Evolutionary conservation across 2,329 filamentous ascomycete species (phyloP).

Genomic region (Fusarium sp.): DNA sequence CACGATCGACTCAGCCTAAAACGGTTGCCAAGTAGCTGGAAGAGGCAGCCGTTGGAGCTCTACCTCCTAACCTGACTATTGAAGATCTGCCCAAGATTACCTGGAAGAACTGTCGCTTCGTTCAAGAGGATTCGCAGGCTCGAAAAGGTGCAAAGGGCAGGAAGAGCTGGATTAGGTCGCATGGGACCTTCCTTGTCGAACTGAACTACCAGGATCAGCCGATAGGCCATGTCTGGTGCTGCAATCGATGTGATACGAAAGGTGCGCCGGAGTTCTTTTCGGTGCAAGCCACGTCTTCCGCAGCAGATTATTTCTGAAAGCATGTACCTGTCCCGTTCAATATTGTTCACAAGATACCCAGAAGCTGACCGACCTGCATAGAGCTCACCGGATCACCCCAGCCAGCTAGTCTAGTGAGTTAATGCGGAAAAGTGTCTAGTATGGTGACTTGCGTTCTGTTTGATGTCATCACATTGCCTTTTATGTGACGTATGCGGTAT

Average conservation of each 20-base stretch:
- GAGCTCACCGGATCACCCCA: too few relatives aligned
- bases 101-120: background rate
- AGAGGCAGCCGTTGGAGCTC: background rate
- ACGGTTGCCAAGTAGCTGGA: background rate
- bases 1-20: too few relatives aligned
- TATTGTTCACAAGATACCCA: too few relatives aligned
- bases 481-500: background rate
- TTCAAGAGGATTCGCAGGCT: background rate
- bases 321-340: too few relatives aligned
- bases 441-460: background rate
- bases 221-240: too few relatives aligned
- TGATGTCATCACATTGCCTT: background rate
- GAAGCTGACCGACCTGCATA: too few relatives aligned
- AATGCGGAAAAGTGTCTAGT: background rate
- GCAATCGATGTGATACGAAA: too few relatives aligned
- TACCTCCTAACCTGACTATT: background rate
- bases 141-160: background rate
- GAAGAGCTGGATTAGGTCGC: background rate
- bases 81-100: background rate
- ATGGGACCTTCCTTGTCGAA: background rate
- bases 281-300: too few relatives aligned
- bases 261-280: too few relatives aligned
- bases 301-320: too few relatives aligned
- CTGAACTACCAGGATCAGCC: background rate
- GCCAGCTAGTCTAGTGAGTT: too few relatives aligned